Conservation (phyloP, 805 yeast genomes). For the Metschnikowia arizonensis region DNA sequence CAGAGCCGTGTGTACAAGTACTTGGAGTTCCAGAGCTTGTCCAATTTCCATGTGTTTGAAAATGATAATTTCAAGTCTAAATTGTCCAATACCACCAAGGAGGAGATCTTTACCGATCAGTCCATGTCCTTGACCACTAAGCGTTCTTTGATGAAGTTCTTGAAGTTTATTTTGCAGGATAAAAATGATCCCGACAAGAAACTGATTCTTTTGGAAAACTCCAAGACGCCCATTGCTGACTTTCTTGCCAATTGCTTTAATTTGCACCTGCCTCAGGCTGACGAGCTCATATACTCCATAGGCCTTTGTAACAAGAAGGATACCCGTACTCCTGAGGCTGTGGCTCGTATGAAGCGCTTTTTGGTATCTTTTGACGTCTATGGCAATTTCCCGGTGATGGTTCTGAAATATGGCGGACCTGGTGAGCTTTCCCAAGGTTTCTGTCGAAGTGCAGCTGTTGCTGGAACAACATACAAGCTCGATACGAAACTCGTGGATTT, state of each 20-base stretch:
- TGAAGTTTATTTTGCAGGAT: conserved; percentile 70
- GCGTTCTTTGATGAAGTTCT: conserved; percentile 83
- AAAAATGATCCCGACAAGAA: conserved; percentile 58
- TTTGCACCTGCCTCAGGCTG: conserved; percentile 67
- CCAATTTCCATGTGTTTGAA: conserved; percentile 90
- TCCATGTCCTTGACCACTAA: conserved; percentile 69
- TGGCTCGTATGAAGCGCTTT: conserved; percentile 79
- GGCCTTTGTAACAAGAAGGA: conserved; percentile 67
- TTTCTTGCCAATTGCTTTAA: conserved; percentile 66
- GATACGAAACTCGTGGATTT: conserved; percentile 61
- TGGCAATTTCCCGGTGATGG: conserved; percentile 90
- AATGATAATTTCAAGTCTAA: conserved; percentile 81
- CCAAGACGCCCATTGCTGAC: conserved; percentile 50
- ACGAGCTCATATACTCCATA: conserved; percentile 80
- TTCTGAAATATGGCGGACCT: conserved; percentile 91
- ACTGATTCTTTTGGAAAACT: conserved; percentile 54
- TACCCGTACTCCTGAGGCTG: conserved; percentile 67
- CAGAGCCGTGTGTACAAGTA: conserved; percentile 87
- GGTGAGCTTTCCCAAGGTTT: conserved; percentile 96
- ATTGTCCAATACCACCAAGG: conserved; percentile 73
- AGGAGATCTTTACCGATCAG: conserved; percentile 91
- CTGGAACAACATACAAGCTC: conserved; percentile 89
- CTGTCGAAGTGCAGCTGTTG: conserved; percentile 97
- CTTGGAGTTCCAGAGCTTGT: conserved; percentile 84
- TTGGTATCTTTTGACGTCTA: conserved; percentile 82